phyloP scores from a whole-genome alignment of 495 filamentous ascomycete species.

The Wilcoxina mikolae region DNA sequence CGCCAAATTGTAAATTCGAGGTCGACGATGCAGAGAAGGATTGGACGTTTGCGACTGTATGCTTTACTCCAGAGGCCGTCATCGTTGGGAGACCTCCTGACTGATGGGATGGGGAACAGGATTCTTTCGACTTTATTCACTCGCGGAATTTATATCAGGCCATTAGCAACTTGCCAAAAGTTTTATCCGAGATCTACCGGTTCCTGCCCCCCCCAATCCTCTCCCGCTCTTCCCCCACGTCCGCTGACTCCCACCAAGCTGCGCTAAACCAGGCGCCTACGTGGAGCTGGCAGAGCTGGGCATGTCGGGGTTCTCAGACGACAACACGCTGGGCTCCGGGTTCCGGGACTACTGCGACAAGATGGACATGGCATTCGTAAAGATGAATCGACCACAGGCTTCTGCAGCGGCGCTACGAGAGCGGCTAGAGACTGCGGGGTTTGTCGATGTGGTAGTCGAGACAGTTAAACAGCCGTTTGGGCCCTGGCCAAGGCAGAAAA shows the following conservation, averaged over 20 bases:
- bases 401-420: not conserved
- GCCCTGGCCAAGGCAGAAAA: not conserved
- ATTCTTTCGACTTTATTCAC: slow-evolving; percentile 50
- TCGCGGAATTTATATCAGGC: slow-evolving; percentile 42
- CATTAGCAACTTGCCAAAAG: slow-evolving; percentile 42
- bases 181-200: slow-evolving; percentile 24
- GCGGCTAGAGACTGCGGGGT: not conserved
- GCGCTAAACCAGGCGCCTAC: slow-evolving; percentile 20
- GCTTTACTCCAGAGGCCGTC: not conserved
- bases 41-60: not conserved
- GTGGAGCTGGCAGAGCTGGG: slow-evolving; percentile 19
- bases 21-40: too few species aligned
- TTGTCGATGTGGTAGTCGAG: not conserved
- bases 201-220: too few species aligned
- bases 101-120: not conserved
- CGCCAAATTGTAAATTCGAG: too few species aligned
- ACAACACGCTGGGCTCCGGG: not conserved
- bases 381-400: not conserved
- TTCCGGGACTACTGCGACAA: not conserved
- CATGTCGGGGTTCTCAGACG: not conserved
- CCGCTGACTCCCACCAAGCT: too few species aligned
- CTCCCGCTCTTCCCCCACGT: too few species aligned
- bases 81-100: not conserved
- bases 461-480: not conserved
- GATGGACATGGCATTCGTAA: not conserved